phyloP scores from a whole-genome alignment of 306 rosid genomes.

The Cicer arietinum region DNA sequence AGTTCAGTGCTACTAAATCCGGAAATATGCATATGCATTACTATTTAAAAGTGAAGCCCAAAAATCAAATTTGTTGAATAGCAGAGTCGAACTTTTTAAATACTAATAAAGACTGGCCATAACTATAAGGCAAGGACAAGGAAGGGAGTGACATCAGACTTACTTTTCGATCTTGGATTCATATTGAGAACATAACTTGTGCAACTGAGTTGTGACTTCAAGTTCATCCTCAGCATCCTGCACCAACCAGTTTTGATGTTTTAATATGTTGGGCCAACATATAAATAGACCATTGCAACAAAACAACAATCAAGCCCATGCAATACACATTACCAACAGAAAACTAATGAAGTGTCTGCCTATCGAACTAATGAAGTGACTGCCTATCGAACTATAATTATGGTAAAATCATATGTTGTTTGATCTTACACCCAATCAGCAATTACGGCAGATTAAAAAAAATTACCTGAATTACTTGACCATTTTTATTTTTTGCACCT shows the following conservation, averaged over 20 bases:
- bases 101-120: slow-evolving; percentile 7
- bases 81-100: slow-evolving; percentile 14
- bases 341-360: background rate
- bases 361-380: background rate
- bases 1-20: slow-evolving; percentile 5
- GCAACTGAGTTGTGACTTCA: slow-evolving; percentile 60
- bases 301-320: slow-evolving; percentile 28
- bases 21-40: background rate
- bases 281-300: slow-evolving; percentile 28
- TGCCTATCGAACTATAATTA: slow-evolving; percentile 7
- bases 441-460: slow-evolving; percentile 38
- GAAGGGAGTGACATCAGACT: slow-evolving; percentile 45
- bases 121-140: background rate
- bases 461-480: slow-evolving; percentile 66
- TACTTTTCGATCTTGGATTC: slow-evolving; percentile 84
- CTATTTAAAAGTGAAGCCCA: background rate
- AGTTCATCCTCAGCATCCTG: slow-evolving; percentile 73
- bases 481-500: slow-evolving; percentile 65
- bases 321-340: slow-evolving; percentile 33
- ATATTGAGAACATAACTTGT: slow-evolving; percentile 75
- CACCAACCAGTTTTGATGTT: slow-evolving; percentile 44
- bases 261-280: slow-evolving; percentile 16
- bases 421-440: slow-evolving; percentile 15
- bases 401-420: background rate
- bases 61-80: background rate